Percentiles rank a stretch among this genome's conserved stretches.
phyloP scores from a whole-genome alignment of 2,329 filamentous ascomycete species.

The Eurotiales sp. region DNA sequence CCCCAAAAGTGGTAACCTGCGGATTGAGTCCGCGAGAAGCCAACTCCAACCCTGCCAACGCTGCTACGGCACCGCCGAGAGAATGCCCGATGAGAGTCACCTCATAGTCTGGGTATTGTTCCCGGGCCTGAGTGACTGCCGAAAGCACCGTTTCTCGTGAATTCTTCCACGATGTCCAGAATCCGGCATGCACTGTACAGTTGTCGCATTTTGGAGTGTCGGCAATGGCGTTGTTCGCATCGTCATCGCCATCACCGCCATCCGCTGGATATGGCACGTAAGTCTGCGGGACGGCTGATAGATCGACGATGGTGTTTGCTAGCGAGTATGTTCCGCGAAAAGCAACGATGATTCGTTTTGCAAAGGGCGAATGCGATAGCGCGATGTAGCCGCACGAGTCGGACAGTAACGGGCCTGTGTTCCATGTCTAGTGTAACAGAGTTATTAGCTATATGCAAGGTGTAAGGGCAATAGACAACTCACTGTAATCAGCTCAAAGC shows the following conservation, averaged over 20 bases:
- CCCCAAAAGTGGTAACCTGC: slow-evolving; percentile 84
- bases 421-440: slow-evolving; percentile 63
- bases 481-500: slow-evolving; percentile 67
- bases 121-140: slow-evolving; percentile 57
- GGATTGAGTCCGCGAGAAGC: slow-evolving; percentile 71
- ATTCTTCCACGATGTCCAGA: slow-evolving; percentile 77
- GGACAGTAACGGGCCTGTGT: slow-evolving; percentile 78
- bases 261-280: slow-evolving; percentile 78
- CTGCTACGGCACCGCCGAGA: slow-evolving; percentile 86
- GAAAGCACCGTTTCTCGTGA: slow-evolving; percentile 68
- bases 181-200: slow-evolving; percentile 90
- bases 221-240: slow-evolving; percentile 27
- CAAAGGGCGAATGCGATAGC: slow-evolving; percentile 65
- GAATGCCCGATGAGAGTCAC: slow-evolving; percentile 85
- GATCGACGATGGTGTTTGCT: slow-evolving; percentile 83
- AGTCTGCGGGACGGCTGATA: slow-evolving; percentile 83
- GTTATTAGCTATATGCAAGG: background rate
- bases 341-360: slow-evolving; percentile 71
- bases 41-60: slow-evolving; percentile 80
- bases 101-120: slow-evolving; percentile 65
- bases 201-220: slow-evolving; percentile 63
- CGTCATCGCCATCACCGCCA: slow-evolving; percentile 42
- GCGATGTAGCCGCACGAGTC: slow-evolving; percentile 95
- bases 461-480: no score
- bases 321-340: slow-evolving; percentile 95